Percentiles rank a stretch among this genome's conserved stretches.
phyloP scores from a whole-genome alignment of 2,329 filamentous ascomycete genomes.

The Colletotrichum salicis region DNA sequence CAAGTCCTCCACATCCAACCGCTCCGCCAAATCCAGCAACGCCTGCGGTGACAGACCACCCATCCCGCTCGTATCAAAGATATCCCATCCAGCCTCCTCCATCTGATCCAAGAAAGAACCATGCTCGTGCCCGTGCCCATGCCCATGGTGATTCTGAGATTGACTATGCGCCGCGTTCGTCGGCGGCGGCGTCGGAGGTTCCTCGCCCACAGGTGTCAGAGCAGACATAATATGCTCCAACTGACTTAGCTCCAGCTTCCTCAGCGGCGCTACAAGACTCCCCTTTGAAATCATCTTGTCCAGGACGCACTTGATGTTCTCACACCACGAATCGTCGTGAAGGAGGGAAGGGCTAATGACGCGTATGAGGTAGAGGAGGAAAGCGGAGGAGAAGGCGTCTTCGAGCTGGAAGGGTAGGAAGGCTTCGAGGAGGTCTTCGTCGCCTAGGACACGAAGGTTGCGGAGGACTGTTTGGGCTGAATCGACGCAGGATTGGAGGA shows the following conservation, averaged over 20 bases:
- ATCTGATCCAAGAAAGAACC: conserved; percentile 27
- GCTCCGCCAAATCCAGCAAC: conserved; percentile 44
- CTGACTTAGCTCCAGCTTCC: conserved; percentile 50
- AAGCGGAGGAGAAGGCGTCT: conserved; percentile 53
- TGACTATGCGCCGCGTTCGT: conserved; percentile 16
- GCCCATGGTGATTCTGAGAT: conserved; percentile 19
- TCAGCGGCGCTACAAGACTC: conserved; percentile 49
- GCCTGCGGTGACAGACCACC: conserved; percentile 45
- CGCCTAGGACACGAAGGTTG: conserved; percentile 33
- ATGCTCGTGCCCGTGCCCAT: conserved; percentile 23
- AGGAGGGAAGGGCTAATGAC: conserved; percentile 47
- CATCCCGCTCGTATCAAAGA: conserved; percentile 45
- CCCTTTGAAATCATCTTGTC: conserved; percentile 51
- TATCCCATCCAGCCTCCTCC: conserved; percentile 42
- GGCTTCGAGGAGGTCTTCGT: conserved; percentile 46
- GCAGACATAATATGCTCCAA: conserved; percentile 49
- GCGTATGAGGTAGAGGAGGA: conserved; percentile 49
- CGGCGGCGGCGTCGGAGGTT: conserved; percentile 34
- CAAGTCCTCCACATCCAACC: conserved; percentile 40
- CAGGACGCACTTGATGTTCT: conserved; percentile 48
- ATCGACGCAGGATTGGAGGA: conserved; percentile 35
- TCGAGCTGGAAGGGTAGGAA: conserved; percentile 54
- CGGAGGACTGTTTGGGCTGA: conserved; percentile 34
- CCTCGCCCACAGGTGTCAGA: conserved; percentile 42
- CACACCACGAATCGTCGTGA: conserved; percentile 47